Evolutionary conservation across 1,284 basidiomycete species (phyloP), one percentile per base, ranked within the genome.

Genomic region (Ceratorhiza oryzae-sativae): DNA sequence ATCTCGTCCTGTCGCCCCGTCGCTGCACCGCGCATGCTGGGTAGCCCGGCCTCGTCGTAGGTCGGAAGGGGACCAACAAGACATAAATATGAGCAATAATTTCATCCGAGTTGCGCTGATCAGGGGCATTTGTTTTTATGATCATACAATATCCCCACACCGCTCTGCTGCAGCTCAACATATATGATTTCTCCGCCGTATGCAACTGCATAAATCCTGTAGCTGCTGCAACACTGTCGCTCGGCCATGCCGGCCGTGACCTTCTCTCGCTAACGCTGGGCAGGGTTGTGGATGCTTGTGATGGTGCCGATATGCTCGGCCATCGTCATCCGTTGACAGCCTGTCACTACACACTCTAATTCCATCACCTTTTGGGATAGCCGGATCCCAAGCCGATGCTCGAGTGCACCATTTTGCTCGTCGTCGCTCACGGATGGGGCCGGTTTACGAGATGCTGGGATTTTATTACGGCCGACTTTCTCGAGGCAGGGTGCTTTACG

Each of bases 201-300:
- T n/a, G n/a, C n/a, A n/a, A n/a, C n/a, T n/a, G n/a, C n/a, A n/a
- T n/a, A n/a, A n/a, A n/a, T n/a, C n/a, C n/a, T n/a, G n/a, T n/a
- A n/a, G n/a, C n/a, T n/a, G n/a, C n/a, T n/a, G n/a, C n/a, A n/a
- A n/a, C n/a, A n/a, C n/a, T n/a, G n/a, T n/a, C n/a, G n/a, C n/a
- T n/a, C n/a, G n/a, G n/a, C n/a, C n/a, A n/a, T n/a, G n/a, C n/a
- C n/a, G n/a, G n/a, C 15, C 30, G 51, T 55, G 51, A 55, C 34
- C 41, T 60, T 60, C 58, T 45, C 36, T 45, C 25, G 41, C 39
- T 41, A 39, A 60, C 39, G 58, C 58, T 60, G 41, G 58, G 58
- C 58, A 60, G 58, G 58, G 58, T 60, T 27, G 34, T 3, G 2
- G 27, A 25, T 45, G 12, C 58, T 60, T 60, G 58, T 45, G 58